phyloP scores from a whole-genome alignment of 1,284 basidiomycete species.

The Mrakiaceae sp. region DNA sequence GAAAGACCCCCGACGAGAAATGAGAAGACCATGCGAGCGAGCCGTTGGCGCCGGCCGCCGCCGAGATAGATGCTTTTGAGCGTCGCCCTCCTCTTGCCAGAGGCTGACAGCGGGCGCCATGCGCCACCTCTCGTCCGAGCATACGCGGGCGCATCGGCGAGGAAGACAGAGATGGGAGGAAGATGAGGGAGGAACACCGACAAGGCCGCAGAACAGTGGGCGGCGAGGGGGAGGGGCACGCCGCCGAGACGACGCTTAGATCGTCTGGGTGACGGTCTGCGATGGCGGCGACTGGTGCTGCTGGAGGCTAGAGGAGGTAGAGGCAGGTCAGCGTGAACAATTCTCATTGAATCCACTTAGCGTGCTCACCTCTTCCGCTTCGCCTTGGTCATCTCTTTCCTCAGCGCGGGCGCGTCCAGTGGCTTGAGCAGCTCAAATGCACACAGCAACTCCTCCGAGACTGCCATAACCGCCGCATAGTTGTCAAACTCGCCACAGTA shows the following conservation, averaged over 20 bases:
- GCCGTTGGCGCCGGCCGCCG: too few species aligned
- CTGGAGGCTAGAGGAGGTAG: slow-evolving; percentile 28
- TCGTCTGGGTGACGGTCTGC: slow-evolving; percentile 17
- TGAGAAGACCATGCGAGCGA: too few species aligned
- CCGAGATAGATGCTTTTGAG: too few species aligned
- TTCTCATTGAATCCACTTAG: background rate
- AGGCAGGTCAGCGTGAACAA: background rate
- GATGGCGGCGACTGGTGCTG: slow-evolving; percentile 36
- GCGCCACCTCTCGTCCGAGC: too few species aligned
- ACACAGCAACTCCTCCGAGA: slow-evolving; percentile 92
- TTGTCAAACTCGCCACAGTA: slow-evolving; percentile 98
- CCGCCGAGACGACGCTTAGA: background rate
- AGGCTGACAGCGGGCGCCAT: too few species aligned
- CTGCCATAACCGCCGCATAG: slow-evolving; percentile 79
- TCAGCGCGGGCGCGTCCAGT: slow-evolving; percentile 83
- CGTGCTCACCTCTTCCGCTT: slow-evolving; percentile 76
- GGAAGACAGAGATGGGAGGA: background rate
- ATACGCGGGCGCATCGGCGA: background rate
- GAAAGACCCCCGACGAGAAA: too few species aligned
- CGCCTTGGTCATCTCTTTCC: slow-evolving; percentile 98
- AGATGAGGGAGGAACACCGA: background rate
- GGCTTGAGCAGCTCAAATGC: slow-evolving; percentile 97
- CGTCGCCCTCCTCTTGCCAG: too few species aligned
- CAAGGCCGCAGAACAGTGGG: background rate
- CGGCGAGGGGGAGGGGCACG: background rate